These are phyloP conservation scores for Hymenoscyphus linearis DNA, from an alignment of 2,329 filamentous ascomycete species.

Conservation along the genomic window DNA sequence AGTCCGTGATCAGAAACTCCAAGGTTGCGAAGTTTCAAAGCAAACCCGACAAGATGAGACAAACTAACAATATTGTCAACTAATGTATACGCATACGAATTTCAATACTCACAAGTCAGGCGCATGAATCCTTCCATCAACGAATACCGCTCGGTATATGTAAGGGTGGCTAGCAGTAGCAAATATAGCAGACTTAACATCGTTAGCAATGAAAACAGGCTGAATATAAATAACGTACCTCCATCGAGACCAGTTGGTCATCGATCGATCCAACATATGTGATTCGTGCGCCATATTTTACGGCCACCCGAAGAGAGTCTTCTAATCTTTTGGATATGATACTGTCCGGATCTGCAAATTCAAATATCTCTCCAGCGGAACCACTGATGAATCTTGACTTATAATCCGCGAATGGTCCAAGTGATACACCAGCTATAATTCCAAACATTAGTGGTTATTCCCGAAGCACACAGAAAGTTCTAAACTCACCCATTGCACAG, in stretches of 20 bases:
- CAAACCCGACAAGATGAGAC: slow-evolving; percentile 86
- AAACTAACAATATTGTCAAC: slow-evolving; percentile 44
- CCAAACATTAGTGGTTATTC: neutral
- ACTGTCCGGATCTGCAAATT: slow-evolving; percentile 80
- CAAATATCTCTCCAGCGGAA: slow-evolving; percentile 89
- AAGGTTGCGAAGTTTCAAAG: slow-evolving; percentile 87
- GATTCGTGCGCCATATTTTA: slow-evolving; percentile 75
- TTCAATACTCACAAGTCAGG: slow-evolving; percentile 68
- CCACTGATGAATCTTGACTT: slow-evolving; percentile 85
- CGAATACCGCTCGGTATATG: slow-evolving; percentile 92
- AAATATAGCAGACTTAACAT: slow-evolving; percentile 70
- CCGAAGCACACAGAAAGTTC: neutral
- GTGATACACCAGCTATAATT: slow-evolving; percentile 78
- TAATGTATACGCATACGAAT: neutral
- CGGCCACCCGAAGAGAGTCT: slow-evolving; percentile 64
- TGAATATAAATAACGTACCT: slow-evolving; percentile 45
- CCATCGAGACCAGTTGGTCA: slow-evolving; percentile 90
- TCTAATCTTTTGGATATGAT: slow-evolving; percentile 78
- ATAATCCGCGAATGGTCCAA: slow-evolving; percentile 90
- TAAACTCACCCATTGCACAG: slow-evolving; percentile 61
- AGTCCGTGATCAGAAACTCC: slow-evolving; percentile 91
- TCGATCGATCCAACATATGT: slow-evolving; percentile 93
- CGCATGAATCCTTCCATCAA: slow-evolving; percentile 86
- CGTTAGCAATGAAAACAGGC: slow-evolving; percentile 6
- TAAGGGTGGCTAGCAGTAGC: slow-evolving; percentile 83